Base-by-base conservation (phyloP, 2,329 filamentous ascomycete genomes). In the Penicillium sp. region DNA sequence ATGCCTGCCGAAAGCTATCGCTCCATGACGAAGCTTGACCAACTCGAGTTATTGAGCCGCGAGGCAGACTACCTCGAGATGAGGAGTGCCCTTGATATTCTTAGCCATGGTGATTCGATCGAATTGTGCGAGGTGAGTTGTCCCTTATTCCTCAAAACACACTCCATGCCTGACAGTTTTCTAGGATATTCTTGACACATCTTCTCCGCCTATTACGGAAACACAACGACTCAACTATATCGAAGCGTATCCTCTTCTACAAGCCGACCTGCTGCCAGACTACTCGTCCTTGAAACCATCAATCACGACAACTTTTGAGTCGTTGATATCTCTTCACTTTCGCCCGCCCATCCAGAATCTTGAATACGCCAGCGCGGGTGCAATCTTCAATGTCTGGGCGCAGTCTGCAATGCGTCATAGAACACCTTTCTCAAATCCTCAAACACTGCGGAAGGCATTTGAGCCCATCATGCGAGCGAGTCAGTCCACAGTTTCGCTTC, bases 181-280 rank as follows among this genome's bases (percentile, higher is more conserved):
- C 1, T 67, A 76, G 72, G 77, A 76, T 56, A 55, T 56, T 11
- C 65, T 88, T 25, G 88, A 94, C 59, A 66, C 82, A 4, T 83
- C 83, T 1, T 66, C 80, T 25, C 85, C 86, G 1, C 70, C 75
- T 1, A 71, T 86, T 5, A 62, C 72, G 0, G 70, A 74, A 8
- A 81, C 79, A 55, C 69, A 73, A n/a, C 74, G 73, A 13, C 64
- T 71, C 9, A 78, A 78, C 55, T 84, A 79, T 59, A 74, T 76
- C 18, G 73, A 81, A 40, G 76, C 75, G 9, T 72, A 76, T 51
- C 69, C 68, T 9, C 62, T 84, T 6, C 62, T 85, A 4, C 75
- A 82, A 58, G 73, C 75, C 9, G 76, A 80, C 13, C 62, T 72
- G 25, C 39, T 59, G 6, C 59, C 66, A 3, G 74, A 81, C 53